Conservation (phyloP, 768 basidiomycete species). For the Favolaschia claudopus region DNA sequence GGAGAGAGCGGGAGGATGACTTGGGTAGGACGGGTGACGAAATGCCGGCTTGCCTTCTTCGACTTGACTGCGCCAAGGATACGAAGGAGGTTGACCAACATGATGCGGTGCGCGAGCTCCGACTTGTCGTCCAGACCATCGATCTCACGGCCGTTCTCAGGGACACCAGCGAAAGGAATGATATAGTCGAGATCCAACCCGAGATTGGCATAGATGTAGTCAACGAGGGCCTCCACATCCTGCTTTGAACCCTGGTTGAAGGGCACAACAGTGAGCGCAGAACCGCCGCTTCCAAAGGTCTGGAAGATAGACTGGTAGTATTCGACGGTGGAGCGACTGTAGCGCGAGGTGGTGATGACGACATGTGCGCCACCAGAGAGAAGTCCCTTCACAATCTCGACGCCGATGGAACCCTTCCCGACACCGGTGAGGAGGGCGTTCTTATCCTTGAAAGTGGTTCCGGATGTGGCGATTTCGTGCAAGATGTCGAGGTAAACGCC, state of each 20-base stretch:
- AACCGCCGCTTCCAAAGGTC: conserved; percentile 91
- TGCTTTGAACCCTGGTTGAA: conserved; percentile 99
- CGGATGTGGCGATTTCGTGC: conserved; percentile 97
- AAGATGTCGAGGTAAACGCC: conserved; percentile 95
- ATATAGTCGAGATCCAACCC: conserved; percentile 98
- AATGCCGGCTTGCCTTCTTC: conserved; percentile 96
- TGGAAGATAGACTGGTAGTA: conserved; percentile 99
- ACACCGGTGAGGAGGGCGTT: conserved; percentile 98
- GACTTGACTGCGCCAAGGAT: conserved; percentile 96
- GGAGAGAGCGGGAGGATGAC: conserved; percentile 98
- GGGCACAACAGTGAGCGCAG: conserved; percentile 96
- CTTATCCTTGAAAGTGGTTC: conserved; percentile 99
- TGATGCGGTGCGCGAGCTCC: conserved; percentile 97
- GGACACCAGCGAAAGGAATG: conserved; percentile 97
- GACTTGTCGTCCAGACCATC: conserved; percentile 97
- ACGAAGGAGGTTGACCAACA: conserved; percentile 96
- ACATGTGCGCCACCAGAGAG: conserved; percentile 96
- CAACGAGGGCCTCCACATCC: conserved; percentile 96
- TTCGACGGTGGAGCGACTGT: conserved; percentile 93
- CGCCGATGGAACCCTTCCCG: conserved; percentile 96
- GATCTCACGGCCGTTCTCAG: conserved; percentile 98
- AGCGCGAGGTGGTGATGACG: conserved; percentile 97
- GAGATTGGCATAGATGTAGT: conserved; percentile 96
- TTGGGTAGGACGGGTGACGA: conserved; percentile 97
- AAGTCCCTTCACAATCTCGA: conserved; percentile 96